Base-by-base conservation (phyloP, 257 asterid genomes). In the Linaria vulgaris region DNA sequence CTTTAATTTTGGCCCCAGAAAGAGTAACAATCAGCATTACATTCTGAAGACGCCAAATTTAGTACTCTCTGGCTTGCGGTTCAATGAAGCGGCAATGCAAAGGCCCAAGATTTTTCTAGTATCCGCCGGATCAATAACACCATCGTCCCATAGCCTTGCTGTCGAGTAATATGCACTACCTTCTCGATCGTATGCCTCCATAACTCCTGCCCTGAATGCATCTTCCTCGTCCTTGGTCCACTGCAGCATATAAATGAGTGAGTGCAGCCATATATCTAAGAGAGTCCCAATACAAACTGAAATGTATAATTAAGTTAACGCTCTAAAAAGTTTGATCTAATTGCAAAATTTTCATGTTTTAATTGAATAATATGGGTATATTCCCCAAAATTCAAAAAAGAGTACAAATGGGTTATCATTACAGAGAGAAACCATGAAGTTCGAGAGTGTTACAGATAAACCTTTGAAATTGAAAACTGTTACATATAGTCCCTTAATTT, bases 81-180 rank as follows among this genome's bases (percentile, higher is more conserved):
- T 94, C 49, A 59, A 12, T 24, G 94, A 68, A 46, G 99, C 95
- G 48, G 99, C 85, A 56, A 94, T 27, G 80, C 84, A 79, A 51
- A 85, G 94, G 69, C 95, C 91, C 46, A 94, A 53, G 45, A 87
- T 56, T 71, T 80, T 94, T 60, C 99, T 87, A 11, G 99, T 94
- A 64, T 92, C 96, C 20, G 94, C 95, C 11, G 99, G 99, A 69
- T 92, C 99, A 23, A 92, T 89, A 19, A 92, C 78, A 10, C 99
- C 99, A 15, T 92, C 99, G 34, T 92, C 99, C 99, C 99, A 92
- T 57, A 92, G 96, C 73, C 99, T 82, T 0, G 97, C 88, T 8
- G 97, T 89, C 12, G 99, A 90, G 74, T 89, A 89, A 67, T 85
- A 87, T 21, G 97, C 88, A 60, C 88, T 83, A 43, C 97, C 94